Evolutionary conservation across 805 yeast species (phyloP).

Genomic region (Clavispora asparagi): DNA sequence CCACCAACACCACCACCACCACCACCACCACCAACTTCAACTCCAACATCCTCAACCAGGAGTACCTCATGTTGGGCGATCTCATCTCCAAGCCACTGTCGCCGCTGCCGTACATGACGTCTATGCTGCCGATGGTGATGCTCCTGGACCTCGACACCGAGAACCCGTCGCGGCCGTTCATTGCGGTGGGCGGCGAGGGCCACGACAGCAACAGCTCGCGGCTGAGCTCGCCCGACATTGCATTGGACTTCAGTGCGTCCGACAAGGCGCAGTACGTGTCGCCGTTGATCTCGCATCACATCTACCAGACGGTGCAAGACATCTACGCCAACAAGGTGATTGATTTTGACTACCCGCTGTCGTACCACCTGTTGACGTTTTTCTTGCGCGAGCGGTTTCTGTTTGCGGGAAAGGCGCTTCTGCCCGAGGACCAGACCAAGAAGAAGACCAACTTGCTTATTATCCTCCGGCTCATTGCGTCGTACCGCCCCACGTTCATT

Average conservation of each 20-base stretch:
- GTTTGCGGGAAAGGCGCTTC: constrained; percentile 39
- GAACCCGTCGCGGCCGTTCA: constrained; percentile 35
- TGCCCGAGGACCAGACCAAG: constrained; percentile 21
- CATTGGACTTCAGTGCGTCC: constrained; percentile 6
- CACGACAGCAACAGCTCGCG: constrained; percentile 5
- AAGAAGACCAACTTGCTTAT: constrained; percentile 31
- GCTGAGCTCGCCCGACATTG: constrained; percentile 9
- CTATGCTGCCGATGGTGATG: constrained; percentile 6
- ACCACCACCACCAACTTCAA: constrained; percentile 20
- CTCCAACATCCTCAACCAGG: constrained; percentile 46
- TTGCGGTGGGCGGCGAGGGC: constrained; percentile 29
- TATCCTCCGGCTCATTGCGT: constrained; percentile 55
- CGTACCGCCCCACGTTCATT: constrained; percentile 71
- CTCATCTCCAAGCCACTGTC: constrained; percentile 38
- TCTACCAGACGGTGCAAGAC: constrained; percentile 48
- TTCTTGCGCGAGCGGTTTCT: constrained; percentile 51
- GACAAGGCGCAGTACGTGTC: constrained; percentile 43
- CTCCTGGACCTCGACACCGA: constrained; percentile 8
- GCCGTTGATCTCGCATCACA: constrained; percentile 53
- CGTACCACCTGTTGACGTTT: constrained; percentile 54
- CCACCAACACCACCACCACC: constrained; percentile 1
- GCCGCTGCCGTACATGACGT: constrained; percentile 32
- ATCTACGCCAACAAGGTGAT: constrained; percentile 41
- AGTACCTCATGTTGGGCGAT: constrained; percentile 48
- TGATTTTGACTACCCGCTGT: constrained; percentile 58